These are phyloP conservation scores for Dichotomopilus funicola DNA, from an alignment of 2,329 filamentous ascomycete genomes.

Conservation along the genomic window DNA sequence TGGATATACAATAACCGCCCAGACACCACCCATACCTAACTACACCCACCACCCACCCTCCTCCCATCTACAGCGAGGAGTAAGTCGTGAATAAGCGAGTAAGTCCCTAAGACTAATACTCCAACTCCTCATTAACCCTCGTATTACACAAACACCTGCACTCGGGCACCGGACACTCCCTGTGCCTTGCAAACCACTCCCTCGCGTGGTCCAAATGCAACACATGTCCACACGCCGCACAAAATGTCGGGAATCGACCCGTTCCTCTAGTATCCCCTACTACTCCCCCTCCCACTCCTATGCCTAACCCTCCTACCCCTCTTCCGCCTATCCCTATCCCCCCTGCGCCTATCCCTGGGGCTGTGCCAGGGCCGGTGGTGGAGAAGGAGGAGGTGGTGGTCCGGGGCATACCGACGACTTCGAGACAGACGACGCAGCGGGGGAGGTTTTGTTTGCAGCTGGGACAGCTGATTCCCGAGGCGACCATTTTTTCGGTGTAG, in stretches of 20 bases:
- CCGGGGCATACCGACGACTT: constrained; percentile 58
- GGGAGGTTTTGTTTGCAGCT: constrained; percentile 61
- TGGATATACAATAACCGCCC: no score
- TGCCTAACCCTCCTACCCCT: not conserved
- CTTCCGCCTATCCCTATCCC: not conserved
- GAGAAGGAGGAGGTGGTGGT: constrained; percentile 27
- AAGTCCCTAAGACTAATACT: constrained; percentile 36
- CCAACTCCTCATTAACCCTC: constrained; percentile 52
- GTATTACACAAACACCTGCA: constrained; percentile 61
- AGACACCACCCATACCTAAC: not conserved
- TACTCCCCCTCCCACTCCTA: constrained; percentile 15
- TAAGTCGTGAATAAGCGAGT: no score
- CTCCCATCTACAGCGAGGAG: no score
- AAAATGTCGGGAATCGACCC: constrained; percentile 61
- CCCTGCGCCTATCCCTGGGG: constrained; percentile 20
- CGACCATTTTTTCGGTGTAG: constrained; percentile 49
- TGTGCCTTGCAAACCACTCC: constrained; percentile 59
- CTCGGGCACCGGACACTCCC: constrained; percentile 62
- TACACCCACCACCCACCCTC: no score
- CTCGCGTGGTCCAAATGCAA: constrained; percentile 61
- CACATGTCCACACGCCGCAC: constrained; percentile 61
- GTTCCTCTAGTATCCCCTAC: constrained; percentile 24
- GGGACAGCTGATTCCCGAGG: constrained; percentile 57
- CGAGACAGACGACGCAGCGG: constrained; percentile 61
- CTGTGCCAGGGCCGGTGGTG: constrained; percentile 34